Percentiles rank a stretch among this genome's conserved stretches.
phyloP scores from a whole-genome alignment of 768 basidiomycete species.

The Tremella mesenterica region DNA sequence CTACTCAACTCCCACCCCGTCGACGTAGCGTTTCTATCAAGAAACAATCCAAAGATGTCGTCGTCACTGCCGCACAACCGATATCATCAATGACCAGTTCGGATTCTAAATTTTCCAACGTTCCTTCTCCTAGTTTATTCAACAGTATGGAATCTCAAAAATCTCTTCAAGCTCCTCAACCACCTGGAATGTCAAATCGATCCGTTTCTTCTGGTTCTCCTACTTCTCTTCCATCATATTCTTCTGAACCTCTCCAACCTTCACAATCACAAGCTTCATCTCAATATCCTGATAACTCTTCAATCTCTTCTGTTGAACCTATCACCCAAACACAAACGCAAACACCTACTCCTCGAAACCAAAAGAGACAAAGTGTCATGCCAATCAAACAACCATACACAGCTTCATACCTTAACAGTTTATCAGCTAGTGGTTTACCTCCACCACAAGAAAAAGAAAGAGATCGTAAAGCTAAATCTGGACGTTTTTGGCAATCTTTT shows the following conservation, averaged over 20 bases:
- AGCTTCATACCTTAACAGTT: conserved; percentile 28
- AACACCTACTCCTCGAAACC: conserved; percentile 35
- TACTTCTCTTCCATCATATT: conserved; percentile 8
- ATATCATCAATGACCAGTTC: conserved; percentile 11
- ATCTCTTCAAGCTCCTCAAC: conserved; percentile 40
- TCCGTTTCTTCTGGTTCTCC: conserved; percentile 8
- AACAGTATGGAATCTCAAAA: conserved; percentile 27
- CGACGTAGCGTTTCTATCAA: conserved; percentile 17
- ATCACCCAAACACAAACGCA: not conserved
- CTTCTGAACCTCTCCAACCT: not conserved
- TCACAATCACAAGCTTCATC: too few relatives aligned
- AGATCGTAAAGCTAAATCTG: conserved; percentile 83
- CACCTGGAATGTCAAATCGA: not conserved
- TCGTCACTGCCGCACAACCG: conserved; percentile 32
- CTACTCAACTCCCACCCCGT: conserved; percentile 5
- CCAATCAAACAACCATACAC: conserved; percentile 21
- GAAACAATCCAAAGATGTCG: conserved; percentile 30
- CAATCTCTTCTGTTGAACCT: not conserved
- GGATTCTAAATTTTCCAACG: conserved; percentile 24
- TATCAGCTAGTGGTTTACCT: conserved; percentile 28
- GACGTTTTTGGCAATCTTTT: conserved; percentile 81
- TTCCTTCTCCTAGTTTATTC: conserved; percentile 34
- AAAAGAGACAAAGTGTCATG: conserved; percentile 37
- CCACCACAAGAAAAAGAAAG: conserved; percentile 52
- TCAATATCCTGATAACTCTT: not conserved